Base-by-base conservation (phyloP, 352 stramenopile species). In the Globisporangium cylindrosporum region DNA sequence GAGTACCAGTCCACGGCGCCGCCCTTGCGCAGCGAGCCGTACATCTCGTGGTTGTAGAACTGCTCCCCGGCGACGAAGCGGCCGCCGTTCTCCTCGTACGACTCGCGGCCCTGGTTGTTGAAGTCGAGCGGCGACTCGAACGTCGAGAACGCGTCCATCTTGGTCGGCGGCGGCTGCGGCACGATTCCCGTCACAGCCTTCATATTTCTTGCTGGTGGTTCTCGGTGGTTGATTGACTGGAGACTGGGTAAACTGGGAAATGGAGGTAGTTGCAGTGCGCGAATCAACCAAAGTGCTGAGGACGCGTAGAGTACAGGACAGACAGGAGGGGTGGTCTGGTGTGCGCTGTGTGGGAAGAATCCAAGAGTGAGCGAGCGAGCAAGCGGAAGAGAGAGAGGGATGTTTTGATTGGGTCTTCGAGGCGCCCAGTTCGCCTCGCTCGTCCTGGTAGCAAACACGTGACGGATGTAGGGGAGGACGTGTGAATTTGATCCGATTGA, bases 51-150 rank as follows among this genome's bases (percentile, higher is more conserved):
- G 58, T 86, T 86, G 68, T 84, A 88, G n/a, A 88, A 75, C 68
- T 90, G 78, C 55, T 88, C 81, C 8, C 85, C 83, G 0, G 81
- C 80, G 53, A 91, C 82, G 66, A 84, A 92, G 67, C 79, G 84
- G 0, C 63, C 62, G 64, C 66, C 67, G 20, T 80, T 57, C 32
- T 76, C 71, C 22, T 82, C 73, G 66, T 79, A 80, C 18, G 38
- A 48, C 14, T 48, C 38, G 38, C 38, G 38, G 38, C 14, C 38
- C 38, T 48, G 38, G 38, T 48, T 48, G 38, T 20, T 48, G 38
- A 48, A 48, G 38, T 48, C 38, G 14, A 48, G 38, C 38, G 38
- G 38, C 38, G 38, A 48, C 14, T 48, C 38, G 38, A 48, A 48
- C 38, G 38, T 48, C 38, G 38, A 48, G 38, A 48, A 48, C 38